A percentile compares a stretch with the other conserved stretches of the same genome.
Conservation (phyloP, 2,329 filamentous ascomycete genomes). For the Phaeophleospora eucalypticola region DNA sequence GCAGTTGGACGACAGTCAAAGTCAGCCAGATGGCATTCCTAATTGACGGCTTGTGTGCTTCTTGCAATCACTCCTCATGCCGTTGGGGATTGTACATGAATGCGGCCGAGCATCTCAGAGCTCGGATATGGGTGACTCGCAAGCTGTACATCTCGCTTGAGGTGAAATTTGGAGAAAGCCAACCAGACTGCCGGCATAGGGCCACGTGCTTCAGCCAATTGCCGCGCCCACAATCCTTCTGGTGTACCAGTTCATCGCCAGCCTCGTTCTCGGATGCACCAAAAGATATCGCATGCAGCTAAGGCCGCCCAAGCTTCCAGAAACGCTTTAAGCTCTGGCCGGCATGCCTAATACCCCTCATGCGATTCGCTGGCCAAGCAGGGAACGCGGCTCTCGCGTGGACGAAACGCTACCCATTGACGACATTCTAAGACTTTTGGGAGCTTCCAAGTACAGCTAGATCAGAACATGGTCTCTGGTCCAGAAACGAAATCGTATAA, state of each 20-base stretch:
- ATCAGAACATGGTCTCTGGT: too few relatives aligned
- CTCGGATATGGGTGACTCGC: too few relatives aligned
- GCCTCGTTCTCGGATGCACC: too few relatives aligned
- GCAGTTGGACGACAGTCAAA: too few relatives aligned
- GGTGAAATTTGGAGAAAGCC: background rate
- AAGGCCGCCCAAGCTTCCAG: background rate
- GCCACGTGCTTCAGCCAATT: background rate
- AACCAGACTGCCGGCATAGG: background rate
- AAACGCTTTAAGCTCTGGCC: slow-evolving; percentile 3
- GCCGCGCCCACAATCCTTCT: background rate
- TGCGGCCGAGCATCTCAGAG: too few relatives aligned
- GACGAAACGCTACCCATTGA: background rate
- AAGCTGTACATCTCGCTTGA: too few relatives aligned
- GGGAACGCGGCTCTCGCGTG: slow-evolving; percentile 2
- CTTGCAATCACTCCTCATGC: too few relatives aligned
- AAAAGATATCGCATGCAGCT: background rate
- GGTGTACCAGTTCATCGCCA: background rate
- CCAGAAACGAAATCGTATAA: too few relatives aligned
- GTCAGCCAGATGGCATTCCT: too few relatives aligned
- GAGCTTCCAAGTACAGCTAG: too few relatives aligned
- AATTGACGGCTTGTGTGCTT: too few relatives aligned
- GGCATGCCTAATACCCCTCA: slow-evolving; percentile 3
- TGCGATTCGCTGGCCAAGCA: background rate
- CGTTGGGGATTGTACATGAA: too few relatives aligned
- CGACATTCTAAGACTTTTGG: background rate